Evolutionary conservation across 805 yeast genomes (phyloP), one percentile per base, ranked within the genome.

Genomic region (Metschnikowia peoriensis): DNA sequence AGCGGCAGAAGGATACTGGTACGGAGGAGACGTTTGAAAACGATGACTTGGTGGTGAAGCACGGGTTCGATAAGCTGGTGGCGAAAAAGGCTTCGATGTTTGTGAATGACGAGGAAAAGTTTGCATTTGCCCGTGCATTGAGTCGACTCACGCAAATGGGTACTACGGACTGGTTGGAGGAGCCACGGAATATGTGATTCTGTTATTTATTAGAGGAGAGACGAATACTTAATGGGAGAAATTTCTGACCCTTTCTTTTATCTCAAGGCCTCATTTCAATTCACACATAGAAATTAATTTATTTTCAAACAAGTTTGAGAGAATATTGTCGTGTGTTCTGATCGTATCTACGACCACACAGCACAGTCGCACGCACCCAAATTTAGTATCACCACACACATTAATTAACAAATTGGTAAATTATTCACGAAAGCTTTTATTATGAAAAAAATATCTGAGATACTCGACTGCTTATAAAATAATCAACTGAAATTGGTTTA

Each of bases 101-200:
- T 72, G 89, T 88, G 46, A 80, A 94, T 40, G 98, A 91, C 69
- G 99, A 93, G 69, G 99, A 93, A 71, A 82, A 86, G 67, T 94
- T 93, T 73, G 99, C 99, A 17, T 93, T 93, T 76, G 97, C 97
- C 0, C 81, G 99, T 65, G 97, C 98, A 0, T 75, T 93, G 53
- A 86, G 94, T 61, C 83, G 99, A 66, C 76, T 94, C 59, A 81
- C 92, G 41, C 98, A 93, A 61, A 93, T 93, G 97, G 86, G 96
- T 59, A 87, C 96, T 6, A 85, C 85, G 28, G 96, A 88, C 48
- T 93, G 99, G 99, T 85, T 89, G 7, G 90, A 86, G 32, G 53
- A 51, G 47, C 42, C 53, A 5, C 47, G 44, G 8, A 28, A 22
- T 9, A 7, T n/a, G 44, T 44, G 38, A 41, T 9, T 14, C 28